A percentile compares a stretch with the other conserved stretches of the same genome.
Conservation (phyloP, 495 filamentous ascomycete species). For the Lentithecium fluviatile region DNA sequence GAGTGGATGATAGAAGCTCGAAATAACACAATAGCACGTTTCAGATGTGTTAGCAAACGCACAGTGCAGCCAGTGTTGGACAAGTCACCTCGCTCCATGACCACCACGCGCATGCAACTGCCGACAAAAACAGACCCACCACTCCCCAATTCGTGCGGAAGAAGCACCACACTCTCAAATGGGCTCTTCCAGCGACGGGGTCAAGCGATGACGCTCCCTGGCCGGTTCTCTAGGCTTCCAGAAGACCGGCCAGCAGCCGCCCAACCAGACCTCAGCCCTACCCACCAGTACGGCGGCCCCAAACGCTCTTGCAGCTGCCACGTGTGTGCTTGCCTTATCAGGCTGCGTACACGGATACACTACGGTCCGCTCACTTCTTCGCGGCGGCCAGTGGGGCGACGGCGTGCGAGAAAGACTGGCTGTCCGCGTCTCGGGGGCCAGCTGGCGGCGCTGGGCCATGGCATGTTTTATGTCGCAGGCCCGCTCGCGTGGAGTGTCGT, state of each 20-base stretch:
- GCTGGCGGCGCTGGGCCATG: background rate
- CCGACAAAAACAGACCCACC: no score
- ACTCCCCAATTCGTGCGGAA: no score
- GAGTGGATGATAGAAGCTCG: no score
- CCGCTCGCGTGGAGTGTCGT: background rate
- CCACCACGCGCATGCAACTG: no score
- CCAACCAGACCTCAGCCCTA: conserved; percentile 30
- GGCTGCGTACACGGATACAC: background rate
- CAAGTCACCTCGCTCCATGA: no score
- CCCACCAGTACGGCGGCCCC: conserved; percentile 24
- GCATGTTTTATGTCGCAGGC: background rate
- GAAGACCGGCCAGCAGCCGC: conserved; percentile 12
- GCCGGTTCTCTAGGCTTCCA: background rate
- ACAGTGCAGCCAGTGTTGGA: no score
- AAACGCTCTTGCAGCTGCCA: conserved; percentile 26
- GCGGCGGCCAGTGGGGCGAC: background rate
- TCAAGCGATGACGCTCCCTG: background rate
- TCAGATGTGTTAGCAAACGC: no score
- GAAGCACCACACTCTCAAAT: background rate
- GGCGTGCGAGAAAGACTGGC: background rate
- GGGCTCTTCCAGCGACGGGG: background rate
- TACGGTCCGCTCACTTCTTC: no score
- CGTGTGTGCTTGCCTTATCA: conserved; percentile 28
- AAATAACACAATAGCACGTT: no score
- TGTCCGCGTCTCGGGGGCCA: background rate